Evolutionary conservation across 768 basidiomycete species (phyloP).

Genomic region (Russula sp.): DNA sequence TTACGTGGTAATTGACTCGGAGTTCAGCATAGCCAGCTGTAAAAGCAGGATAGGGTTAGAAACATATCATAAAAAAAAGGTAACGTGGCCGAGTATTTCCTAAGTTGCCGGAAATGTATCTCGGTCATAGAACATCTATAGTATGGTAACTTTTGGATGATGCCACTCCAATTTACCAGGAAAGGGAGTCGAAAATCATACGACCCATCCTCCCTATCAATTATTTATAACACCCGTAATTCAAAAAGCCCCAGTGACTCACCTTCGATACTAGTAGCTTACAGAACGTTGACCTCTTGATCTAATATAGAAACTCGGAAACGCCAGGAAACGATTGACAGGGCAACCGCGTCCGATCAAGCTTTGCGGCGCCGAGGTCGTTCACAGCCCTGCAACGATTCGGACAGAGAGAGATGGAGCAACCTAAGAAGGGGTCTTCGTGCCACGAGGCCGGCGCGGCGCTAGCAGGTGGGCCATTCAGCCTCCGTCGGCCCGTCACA

Average conservation of each 20-base stretch:
- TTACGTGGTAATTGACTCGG: no score
- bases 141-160: not conserved
- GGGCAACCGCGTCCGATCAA: conserved; percentile 23
- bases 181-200: not conserved
- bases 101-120: not conserved
- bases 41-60: no score
- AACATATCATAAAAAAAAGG: no score
- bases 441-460: conserved; percentile 44
- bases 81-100: no score
- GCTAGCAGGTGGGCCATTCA: conserved; percentile 26
- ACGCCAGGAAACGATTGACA: conserved; percentile 27
- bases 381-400: conserved; percentile 15
- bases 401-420: conserved; percentile 24
- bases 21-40: no score
- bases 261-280: not conserved
- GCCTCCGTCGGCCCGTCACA: conserved; percentile 18
- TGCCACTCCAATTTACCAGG: not conserved
- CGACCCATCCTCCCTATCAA: not conserved
- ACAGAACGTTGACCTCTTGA: not conserved
- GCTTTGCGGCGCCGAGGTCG: conserved; percentile 11
- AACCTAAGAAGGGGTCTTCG: conserved; percentile 44
- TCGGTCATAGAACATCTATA: not conserved
- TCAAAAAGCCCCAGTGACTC: not conserved
- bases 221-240: not conserved
- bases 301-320: not conserved